Base-by-base conservation (phyloP, 345 rosid genomes). In the Syzygium aromaticum region DNA sequence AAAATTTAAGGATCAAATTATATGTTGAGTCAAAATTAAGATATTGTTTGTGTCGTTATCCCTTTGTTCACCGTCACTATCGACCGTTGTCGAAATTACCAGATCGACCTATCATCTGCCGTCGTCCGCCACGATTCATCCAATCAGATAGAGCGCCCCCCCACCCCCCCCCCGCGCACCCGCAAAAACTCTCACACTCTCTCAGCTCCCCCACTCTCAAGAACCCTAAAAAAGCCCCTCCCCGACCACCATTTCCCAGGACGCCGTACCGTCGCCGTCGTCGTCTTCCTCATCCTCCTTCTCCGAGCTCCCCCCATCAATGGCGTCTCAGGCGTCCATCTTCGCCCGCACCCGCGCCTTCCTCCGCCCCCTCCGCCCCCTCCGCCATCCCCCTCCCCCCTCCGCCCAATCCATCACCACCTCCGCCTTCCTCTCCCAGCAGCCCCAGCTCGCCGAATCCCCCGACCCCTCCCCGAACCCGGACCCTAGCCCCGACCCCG, bases 371-470 rank as follows among this genome's bases (percentile, higher is more conserved):
- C 88, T 87, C 90, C 90, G 15, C 82, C 21, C 89, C 10, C 88
- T 87, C 90, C 90, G 15, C 82, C 21, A 52, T 27, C 40, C 67
- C 27, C 51, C 51, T n/a, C 12, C 91, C 22, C 88, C 80, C 86
- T 85, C 90, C 95, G 92, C 38, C 80, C 17, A 33, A 54, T 56
- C 91, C 86, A 93, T 96, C 86, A 92, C 98, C 90, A 91, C 96
- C 17, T 92, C 94, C 89, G 84, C 94, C 28, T 92, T 87, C 90
- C 96, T 95, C 56, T 94, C 90, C 27, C 98, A 97, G 88, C 93
- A 94, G 86, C 93, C 98, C 22, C 94, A 94, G 87, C 95, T 94
- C 87, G 94, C 93, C 33, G 96, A 96, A 11, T 86, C 92, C 64
- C 5, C 85, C 54, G 87, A 33, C 80, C 25, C 52, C 3, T 51